Evolutionary conservation across 805 yeast species (phyloP).

Genomic region (Starmerella ratchasimensis): DNA sequence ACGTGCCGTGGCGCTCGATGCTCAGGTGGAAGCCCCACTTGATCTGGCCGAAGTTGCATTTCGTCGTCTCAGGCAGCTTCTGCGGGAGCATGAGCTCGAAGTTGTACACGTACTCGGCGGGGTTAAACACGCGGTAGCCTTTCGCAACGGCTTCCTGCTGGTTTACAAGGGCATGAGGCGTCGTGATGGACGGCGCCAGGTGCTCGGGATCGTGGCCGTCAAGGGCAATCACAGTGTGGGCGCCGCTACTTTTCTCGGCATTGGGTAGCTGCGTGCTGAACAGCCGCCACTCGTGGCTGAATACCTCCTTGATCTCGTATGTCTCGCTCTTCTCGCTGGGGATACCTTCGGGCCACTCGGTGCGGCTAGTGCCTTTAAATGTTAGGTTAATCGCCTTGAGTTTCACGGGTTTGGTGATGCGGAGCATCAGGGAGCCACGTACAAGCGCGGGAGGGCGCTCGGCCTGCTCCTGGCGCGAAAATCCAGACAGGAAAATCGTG

Average conservation of each 20-base stretch:
- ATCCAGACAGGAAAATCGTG: constrained; percentile 68
- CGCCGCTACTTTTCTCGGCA: constrained; percentile 33
- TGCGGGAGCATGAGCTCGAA: constrained; percentile 82
- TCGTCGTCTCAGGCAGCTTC: constrained; percentile 65
- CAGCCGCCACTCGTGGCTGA: constrained; percentile 86
- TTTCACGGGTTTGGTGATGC: constrained; percentile 58
- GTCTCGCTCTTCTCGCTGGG: constrained; percentile 71
- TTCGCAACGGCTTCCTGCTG: constrained; percentile 20
- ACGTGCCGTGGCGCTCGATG: constrained; percentile 69
- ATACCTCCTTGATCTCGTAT: constrained; percentile 48
- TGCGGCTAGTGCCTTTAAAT: constrained; percentile 56
- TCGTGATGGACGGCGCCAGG: constrained; percentile 5
- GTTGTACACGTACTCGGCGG: constrained; percentile 86
- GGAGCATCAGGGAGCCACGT: constrained; percentile 62
- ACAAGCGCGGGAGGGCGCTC: constrained; percentile 64
- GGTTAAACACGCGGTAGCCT: constrained; percentile 43
- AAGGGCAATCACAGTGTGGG: constrained; percentile 27
- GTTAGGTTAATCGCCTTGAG: constrained; percentile 48
- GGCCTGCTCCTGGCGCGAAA: constrained; percentile 46
- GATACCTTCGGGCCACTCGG: constrained; percentile 97
- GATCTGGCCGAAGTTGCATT: constrained; percentile 71
- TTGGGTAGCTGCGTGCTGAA: constrained; percentile 32
- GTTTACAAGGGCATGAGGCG: constrained; percentile 15
- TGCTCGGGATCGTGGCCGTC: constrained; percentile 10
- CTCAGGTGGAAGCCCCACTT: constrained; percentile 53